phyloP scores from a whole-genome alignment of 2,329 filamentous ascomycete species.

The Dactylellina cionopaga region DNA sequence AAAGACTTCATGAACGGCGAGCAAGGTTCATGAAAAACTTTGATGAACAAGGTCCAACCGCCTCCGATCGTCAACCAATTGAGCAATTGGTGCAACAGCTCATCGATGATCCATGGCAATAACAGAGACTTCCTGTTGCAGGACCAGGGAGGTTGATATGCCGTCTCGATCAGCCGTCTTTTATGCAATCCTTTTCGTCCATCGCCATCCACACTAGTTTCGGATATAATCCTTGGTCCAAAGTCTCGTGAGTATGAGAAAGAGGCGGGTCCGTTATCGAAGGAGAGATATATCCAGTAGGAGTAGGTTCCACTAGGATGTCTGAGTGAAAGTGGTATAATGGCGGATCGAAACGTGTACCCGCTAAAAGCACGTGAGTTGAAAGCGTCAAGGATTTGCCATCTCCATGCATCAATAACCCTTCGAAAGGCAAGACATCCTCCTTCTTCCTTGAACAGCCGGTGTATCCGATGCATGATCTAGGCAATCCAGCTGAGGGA shows the following conservation, averaged over 20 bases:
- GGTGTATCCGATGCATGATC: slow-evolving; percentile 53
- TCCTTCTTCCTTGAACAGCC: slow-evolving; percentile 47
- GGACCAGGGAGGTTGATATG: slow-evolving; percentile 52
- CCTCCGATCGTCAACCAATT: slow-evolving; percentile 52
- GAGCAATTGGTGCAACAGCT: slow-evolving; percentile 51
- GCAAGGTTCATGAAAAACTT: slow-evolving; percentile 51
- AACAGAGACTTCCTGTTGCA: slow-evolving; percentile 51
- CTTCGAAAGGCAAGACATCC: slow-evolving; percentile 30
- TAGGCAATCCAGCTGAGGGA: slow-evolving; percentile 51
- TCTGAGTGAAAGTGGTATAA: slow-evolving; percentile 51
- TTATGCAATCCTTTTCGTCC: slow-evolving; percentile 43
- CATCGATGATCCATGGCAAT: slow-evolving; percentile 52
- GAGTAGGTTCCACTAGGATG: slow-evolving; percentile 43
- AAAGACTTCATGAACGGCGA: slow-evolving; percentile 49
- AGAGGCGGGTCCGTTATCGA: slow-evolving; percentile 50
- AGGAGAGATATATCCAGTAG: slow-evolving; percentile 46
- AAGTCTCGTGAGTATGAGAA: slow-evolving; percentile 51
- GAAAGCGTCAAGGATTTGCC: slow-evolving; percentile 52
- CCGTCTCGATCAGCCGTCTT: slow-evolving; percentile 49
- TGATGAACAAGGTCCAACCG: slow-evolving; percentile 49
- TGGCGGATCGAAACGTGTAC: slow-evolving; percentile 46
- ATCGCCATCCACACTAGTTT: slow-evolving; percentile 53
- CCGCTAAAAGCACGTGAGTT: slow-evolving; percentile 52
- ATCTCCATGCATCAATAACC: slow-evolving; percentile 41
- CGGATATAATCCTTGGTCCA: slow-evolving; percentile 49